Percentiles rank a stretch among this genome's conserved stretches.
These are phyloP conservation scores for Cutaneotrichosporon mucoides DNA, from an alignment of 1,284 basidiomycete genomes.

Conservation along the genomic window DNA sequence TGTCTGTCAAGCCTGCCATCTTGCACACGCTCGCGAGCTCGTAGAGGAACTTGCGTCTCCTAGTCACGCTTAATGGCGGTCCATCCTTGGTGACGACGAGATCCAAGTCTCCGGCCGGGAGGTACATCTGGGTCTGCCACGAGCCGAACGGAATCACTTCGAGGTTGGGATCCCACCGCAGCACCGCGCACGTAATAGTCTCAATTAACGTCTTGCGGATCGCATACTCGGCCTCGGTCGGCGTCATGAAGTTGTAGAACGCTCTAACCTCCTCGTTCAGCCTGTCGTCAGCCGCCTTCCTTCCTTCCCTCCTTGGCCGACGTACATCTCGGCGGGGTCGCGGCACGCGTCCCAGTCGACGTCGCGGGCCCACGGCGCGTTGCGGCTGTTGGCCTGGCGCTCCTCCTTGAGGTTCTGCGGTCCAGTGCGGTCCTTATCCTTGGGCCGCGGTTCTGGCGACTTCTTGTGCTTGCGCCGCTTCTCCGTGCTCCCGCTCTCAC, in stretches of 20 bases:
- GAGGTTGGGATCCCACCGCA: constrained; percentile 69
- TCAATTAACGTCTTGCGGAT: constrained; percentile 71
- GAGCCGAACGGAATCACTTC: constrained; percentile 84
- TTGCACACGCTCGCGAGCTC: constrained; percentile 50
- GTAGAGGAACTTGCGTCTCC: constrained; percentile 46
- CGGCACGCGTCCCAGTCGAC: constrained; percentile 72
- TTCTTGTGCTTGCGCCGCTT: neutral
- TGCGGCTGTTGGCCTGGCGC: neutral
- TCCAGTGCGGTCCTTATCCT: neutral
- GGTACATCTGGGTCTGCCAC: constrained; percentile 89
- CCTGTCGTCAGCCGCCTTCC: constrained; percentile 50
- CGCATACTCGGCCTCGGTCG: constrained; percentile 78
- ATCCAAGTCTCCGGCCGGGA: constrained; percentile 73
- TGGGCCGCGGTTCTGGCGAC: neutral
- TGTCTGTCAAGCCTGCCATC: constrained; percentile 52
- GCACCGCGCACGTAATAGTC: constrained; percentile 66
- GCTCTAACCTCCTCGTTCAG: constrained; percentile 78
- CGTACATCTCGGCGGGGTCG: constrained; percentile 76
- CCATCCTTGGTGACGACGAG: constrained; percentile 52
- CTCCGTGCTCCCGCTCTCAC: neutral
- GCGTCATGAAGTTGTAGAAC: constrained; percentile 82
- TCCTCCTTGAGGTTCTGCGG: neutral
- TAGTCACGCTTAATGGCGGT: constrained; percentile 37
- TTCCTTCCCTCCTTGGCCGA: neutral
- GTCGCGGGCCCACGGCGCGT: constrained; percentile 72